Evolutionary conservation across 83 land plant genomes (phyloP), one percentile per base, ranked within the genome.

Genomic region (Picea abies): DNA sequence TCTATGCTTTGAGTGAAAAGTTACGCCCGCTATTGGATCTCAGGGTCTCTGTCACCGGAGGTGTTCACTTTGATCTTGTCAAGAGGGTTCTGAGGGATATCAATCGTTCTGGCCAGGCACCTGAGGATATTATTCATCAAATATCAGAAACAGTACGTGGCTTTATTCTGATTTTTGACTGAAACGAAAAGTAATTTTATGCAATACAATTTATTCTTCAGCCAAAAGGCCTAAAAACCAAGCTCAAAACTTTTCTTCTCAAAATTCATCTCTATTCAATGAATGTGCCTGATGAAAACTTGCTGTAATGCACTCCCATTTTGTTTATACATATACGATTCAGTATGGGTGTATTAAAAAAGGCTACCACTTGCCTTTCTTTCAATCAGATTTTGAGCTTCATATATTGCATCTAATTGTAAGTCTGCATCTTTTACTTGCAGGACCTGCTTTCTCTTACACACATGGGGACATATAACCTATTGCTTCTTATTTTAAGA

Each of bases 61-160:
- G 89, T 37, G 89, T 87, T 26, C 89, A 87, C 67, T 87, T 87
- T 82, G 89, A 87, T 87, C 89, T 87, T 58, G 89, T 87, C 26
- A 87, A 87, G 66, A 73, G 89, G 84, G 89, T 87, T 61, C 68
- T 87, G 12, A 84, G 89, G 82, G 89, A 87, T 85, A 87, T 87
- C 16, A 72, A 82, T 25, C 84, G 89, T 60, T 85, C 88, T 81
- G 89, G 88, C 52, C 89, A 87, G 79, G 89, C 72, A 37, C 89
- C 89, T 58, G 84, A 87, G 69, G 89, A 87, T 4, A 87, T 87
- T 22, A 87, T 87, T 60, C 81, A 86, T 66, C 89, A 87, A 68
- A 82, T 87, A 79, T 85, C 89, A 44, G 89, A 87, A 71, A 87
- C 89, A 22, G 89, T 87, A 71, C 63, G 88, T 64, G 62, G 60